These are phyloP conservation scores for Rhodotorula sp. DNA, from an alignment of 1,284 basidiomycete genomes.

Conservation along the genomic window DNA sequence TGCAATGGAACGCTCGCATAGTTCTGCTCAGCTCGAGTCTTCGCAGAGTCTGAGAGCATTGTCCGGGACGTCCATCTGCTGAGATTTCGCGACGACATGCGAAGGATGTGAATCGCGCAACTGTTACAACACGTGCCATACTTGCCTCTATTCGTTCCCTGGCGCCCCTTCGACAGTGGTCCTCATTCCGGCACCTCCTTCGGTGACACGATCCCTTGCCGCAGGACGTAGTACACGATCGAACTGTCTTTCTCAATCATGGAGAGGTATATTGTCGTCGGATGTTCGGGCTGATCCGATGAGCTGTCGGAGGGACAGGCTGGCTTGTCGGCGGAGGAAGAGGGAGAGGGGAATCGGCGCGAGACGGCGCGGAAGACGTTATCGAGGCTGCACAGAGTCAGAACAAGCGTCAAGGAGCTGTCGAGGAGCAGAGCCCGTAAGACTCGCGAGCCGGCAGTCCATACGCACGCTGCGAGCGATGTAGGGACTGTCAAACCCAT, in stretches of 20 bases:
- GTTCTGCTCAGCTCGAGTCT: too few relatives aligned
- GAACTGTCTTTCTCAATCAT: slow-evolving; percentile 41
- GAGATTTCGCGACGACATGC: too few relatives aligned
- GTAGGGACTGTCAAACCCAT: slow-evolving; percentile 22
- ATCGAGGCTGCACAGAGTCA: slow-evolving; percentile 7
- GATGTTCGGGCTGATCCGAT: not conserved
- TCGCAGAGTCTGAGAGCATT: too few relatives aligned
- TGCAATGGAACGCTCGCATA: too few relatives aligned
- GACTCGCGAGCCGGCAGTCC: too few relatives aligned
- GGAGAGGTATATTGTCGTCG: slow-evolving; percentile 29
- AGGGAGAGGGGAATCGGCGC: not conserved
- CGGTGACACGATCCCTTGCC: slow-evolving; percentile 40
- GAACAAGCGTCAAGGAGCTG: not conserved
- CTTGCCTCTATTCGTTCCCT: not conserved
- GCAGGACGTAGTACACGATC: slow-evolving; percentile 43
- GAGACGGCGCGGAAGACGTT: slow-evolving; percentile 20
- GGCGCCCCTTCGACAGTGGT: not conserved
- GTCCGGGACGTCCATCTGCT: too few relatives aligned
- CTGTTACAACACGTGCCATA: not conserved
- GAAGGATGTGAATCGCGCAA: too few relatives aligned
- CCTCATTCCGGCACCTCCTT: slow-evolving; percentile 41
- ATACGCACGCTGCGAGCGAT: slow-evolving; percentile 18
- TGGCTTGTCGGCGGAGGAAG: not conserved
- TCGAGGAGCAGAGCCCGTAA: not conserved
- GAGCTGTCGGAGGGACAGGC: not conserved